Percentiles rank a stretch among this genome's conserved stretches.
Evolutionary conservation across 2,329 filamentous ascomycete species (phyloP).

Genomic region (Albophoma yamanashiensis): DNA sequence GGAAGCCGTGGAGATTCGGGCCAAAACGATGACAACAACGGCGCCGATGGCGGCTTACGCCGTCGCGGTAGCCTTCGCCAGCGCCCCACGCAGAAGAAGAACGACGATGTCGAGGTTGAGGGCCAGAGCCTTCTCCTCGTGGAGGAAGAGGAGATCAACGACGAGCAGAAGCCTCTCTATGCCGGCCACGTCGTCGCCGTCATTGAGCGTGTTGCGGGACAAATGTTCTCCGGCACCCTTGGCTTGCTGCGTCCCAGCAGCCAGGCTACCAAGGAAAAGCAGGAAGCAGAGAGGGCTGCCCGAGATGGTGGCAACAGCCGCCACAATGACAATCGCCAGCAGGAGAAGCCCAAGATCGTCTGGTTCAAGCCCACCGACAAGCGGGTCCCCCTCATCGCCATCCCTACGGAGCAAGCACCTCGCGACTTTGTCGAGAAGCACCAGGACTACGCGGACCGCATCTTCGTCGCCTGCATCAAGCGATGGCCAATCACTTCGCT

Average conservation of each 20-base stretch:
- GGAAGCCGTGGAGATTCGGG: slow-evolving; percentile 49
- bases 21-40: slow-evolving; percentile 51
- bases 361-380: slow-evolving; percentile 99
- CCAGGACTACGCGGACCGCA: slow-evolving; percentile 92
- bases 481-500: slow-evolving; percentile 99
- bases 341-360: slow-evolving; percentile 98
- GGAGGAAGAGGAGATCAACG: slow-evolving; percentile 97
- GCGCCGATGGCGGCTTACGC: slow-evolving; percentile 74
- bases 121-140: slow-evolving; percentile 93
- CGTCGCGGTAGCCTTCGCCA: slow-evolving; percentile 91
- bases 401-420: slow-evolving; percentile 94
- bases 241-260: slow-evolving; percentile 91
- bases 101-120: slow-evolving; percentile 97
- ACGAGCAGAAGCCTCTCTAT: slow-evolving; percentile 95
- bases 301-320: slow-evolving; percentile 67
- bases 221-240: slow-evolving; percentile 98
- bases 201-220: slow-evolving; percentile 89
- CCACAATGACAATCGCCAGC: slow-evolving; percentile 65
- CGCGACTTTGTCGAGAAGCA: slow-evolving; percentile 98
- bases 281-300: slow-evolving; percentile 89
- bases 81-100: slow-evolving; percentile 98
- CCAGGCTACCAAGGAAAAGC: slow-evolving; percentile 98
- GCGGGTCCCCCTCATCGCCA: slow-evolving; percentile 93
- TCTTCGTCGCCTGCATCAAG: slow-evolving; percentile 99
- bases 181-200: slow-evolving; percentile 96